phyloP scores from a whole-genome alignment of 2,329 filamentous ascomycete species.

The Diaporthe humulicola region DNA sequence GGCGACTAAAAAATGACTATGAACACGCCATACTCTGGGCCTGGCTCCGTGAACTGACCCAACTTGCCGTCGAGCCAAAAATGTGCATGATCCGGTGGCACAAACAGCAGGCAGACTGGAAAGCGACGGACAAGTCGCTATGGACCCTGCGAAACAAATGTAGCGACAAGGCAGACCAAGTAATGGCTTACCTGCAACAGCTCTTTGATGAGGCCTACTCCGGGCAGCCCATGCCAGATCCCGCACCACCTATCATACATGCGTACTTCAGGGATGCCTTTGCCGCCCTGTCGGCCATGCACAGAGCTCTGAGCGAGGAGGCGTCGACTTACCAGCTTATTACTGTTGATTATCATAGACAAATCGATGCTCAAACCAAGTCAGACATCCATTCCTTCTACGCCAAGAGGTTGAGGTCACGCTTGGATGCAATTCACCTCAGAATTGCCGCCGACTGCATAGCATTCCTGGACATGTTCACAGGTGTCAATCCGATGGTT shows the following conservation, averaged over 20 bases:
- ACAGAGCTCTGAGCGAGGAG: slow-evolving; percentile 8
- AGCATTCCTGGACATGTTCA: background rate
- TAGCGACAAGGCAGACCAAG: background rate
- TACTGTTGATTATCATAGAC: slow-evolving; percentile 1
- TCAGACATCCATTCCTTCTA: background rate
- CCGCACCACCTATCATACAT: background rate
- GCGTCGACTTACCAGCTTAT: background rate
- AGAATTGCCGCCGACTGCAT: slow-evolving; percentile 3
- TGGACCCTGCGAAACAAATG: background rate
- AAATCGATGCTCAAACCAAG: background rate
- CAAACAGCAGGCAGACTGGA: background rate
- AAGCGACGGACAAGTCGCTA: slow-evolving; percentile 2
- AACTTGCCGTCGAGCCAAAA: slow-evolving; percentile 2
- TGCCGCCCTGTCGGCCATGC: background rate
- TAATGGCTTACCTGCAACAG: background rate
- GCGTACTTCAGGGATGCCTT: background rate
- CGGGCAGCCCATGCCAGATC: background rate
- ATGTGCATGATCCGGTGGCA: background rate
- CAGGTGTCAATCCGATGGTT: background rate
- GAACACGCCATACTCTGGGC: slow-evolving; percentile 29
- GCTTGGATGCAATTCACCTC: background rate
- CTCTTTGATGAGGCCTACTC: background rate
- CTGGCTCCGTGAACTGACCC: slow-evolving; percentile 25
- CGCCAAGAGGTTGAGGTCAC: background rate
- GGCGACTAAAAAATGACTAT: background rate